These are phyloP conservation scores for Tylopilus plumbeoviolaceoides DNA, from an alignment of 768 basidiomycete genomes.

Conservation along the genomic window DNA sequence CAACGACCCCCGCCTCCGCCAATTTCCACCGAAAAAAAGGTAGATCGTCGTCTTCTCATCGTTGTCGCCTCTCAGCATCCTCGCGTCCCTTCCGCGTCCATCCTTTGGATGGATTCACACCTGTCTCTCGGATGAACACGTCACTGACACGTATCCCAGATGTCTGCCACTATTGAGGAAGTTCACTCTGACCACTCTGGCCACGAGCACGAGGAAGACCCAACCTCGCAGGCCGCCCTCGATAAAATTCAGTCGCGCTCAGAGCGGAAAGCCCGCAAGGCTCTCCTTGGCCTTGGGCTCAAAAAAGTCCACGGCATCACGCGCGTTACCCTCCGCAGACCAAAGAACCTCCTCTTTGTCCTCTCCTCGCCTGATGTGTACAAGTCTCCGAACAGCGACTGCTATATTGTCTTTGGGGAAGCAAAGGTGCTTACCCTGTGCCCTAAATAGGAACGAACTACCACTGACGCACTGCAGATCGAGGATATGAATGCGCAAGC, in stretches of 20 bases:
- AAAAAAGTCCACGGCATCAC: constrained; percentile 93
- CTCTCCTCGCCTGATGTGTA: constrained; percentile 93
- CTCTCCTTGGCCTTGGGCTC: constrained; percentile 84
- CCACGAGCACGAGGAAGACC: constrained; percentile 75
- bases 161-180: constrained; percentile 81
- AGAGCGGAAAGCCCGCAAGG: constrained; percentile 94
- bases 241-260: constrained; percentile 94
- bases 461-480: constrained; percentile 42
- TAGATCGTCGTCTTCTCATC: neutral
- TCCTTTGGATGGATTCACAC: constrained; percentile 28
- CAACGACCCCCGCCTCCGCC: constrained; percentile 18
- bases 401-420: constrained; percentile 99
- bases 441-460: neutral
- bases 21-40: constrained; percentile 20
- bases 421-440: constrained; percentile 60
- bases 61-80: neutral
- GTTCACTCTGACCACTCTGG: constrained; percentile 76
- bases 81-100: neutral
- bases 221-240: constrained; percentile 76
- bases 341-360: constrained; percentile 95
- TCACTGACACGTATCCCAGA: constrained; percentile 38
- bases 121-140: constrained; percentile 25
- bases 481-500: constrained; percentile 86
- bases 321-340: constrained; percentile 89
- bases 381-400: constrained; percentile 96